A percentile compares a stretch with the other conserved stretches of the same genome.
Evolutionary conservation across 1,284 basidiomycete species (phyloP).

Genomic region (Fomitopsis palustris): DNA sequence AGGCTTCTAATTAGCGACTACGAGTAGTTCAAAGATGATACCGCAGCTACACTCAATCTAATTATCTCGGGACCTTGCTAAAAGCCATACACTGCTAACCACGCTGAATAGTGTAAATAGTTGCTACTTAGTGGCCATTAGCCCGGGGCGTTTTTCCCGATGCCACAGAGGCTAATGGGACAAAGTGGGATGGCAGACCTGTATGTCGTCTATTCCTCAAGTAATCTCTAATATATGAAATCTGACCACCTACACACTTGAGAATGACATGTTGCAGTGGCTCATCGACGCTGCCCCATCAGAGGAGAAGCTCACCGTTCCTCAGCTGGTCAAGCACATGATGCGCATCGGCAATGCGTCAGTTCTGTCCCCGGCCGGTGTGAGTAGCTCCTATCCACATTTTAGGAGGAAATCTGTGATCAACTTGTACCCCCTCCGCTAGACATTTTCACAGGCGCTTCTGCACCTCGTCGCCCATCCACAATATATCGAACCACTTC

Average conservation of each 20-base stretch:
- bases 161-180: too few species aligned
- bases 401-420: not conserved
- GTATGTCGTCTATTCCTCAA: conserved; percentile 11
- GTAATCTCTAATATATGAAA: not conserved
- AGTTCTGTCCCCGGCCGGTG: too few species aligned
- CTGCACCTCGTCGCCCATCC: conserved; percentile 34
- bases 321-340: conserved; percentile 33
- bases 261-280: conserved; percentile 45
- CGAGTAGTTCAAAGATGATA: too few species aligned
- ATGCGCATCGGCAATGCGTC: conserved; percentile 32
- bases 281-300: conserved; percentile 35
- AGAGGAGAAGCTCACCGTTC: conserved; percentile 26
- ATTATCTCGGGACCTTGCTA: too few species aligned
- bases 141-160: not conserved
- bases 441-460: conserved; percentile 7
- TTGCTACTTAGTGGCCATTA: not conserved
- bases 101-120: not conserved
- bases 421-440: not conserved
- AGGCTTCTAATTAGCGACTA: not conserved
- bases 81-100: too few species aligned
- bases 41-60: not conserved
- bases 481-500: conserved; percentile 34
- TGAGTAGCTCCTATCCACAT: too few species aligned
- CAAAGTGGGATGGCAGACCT: conserved; percentile 32
- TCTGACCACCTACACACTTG: not conserved